phyloP scores from a whole-genome alignment of 1,139 yeast species.

The Pichia sp. region DNA sequence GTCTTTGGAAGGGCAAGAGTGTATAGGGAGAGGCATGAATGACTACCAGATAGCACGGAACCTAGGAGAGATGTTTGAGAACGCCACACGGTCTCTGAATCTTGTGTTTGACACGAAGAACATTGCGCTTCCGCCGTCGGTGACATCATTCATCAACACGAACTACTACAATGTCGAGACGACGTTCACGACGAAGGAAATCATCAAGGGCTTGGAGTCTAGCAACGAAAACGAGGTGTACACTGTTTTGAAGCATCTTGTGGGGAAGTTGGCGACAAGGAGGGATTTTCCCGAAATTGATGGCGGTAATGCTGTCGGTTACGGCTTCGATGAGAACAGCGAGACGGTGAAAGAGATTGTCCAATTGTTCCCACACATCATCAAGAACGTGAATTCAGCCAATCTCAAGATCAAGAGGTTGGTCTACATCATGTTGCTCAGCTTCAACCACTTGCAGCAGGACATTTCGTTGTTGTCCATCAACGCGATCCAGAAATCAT shows the following conservation, averaged over 20 bases:
- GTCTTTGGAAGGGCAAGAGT: background rate
- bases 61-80: slow-evolving; percentile 60
- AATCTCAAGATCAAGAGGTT: slow-evolving; percentile 68
- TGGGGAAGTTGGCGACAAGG: slow-evolving; percentile 62
- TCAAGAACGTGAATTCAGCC: slow-evolving; percentile 76
- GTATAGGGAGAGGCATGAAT: slow-evolving; percentile 36
- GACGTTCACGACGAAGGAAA: slow-evolving; percentile 47
- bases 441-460: slow-evolving; percentile 82
- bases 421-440: slow-evolving; percentile 70
- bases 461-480: slow-evolving; percentile 84
- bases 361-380: slow-evolving; percentile 78
- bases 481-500: slow-evolving; percentile 83
- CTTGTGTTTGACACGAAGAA: slow-evolving; percentile 30
- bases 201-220: slow-evolving; percentile 62
- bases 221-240: slow-evolving; percentile 50
- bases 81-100: slow-evolving; percentile 51
- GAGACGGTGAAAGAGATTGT: slow-evolving; percentile 23
- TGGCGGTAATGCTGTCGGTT: background rate
- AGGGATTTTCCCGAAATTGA: slow-evolving; percentile 5
- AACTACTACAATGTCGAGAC: slow-evolving; percentile 23
- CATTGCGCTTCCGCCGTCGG: slow-evolving; percentile 28
- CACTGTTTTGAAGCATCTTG: slow-evolving; percentile 72
- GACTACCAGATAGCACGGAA: slow-evolving; percentile 40
- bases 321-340: slow-evolving; percentile 18
- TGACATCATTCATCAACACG: slow-evolving; percentile 26